A percentile compares a stretch with the other conserved stretches of the same genome.
Conservation (phyloP, 2,329 filamentous ascomycete species). For the Geosmithia flava region DNA sequence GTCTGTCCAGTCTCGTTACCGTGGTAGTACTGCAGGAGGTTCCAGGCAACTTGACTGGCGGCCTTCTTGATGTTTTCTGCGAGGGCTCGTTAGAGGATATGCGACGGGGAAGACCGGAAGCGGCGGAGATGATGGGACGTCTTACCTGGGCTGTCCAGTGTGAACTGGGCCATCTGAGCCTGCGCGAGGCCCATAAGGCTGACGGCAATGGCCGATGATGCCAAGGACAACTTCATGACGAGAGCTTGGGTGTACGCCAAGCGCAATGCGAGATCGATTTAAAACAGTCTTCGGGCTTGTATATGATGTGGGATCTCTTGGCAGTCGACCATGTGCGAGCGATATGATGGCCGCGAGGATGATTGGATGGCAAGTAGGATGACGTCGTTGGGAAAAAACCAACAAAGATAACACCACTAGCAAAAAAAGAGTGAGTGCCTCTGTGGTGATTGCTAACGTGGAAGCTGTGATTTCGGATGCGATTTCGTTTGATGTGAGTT, state of each 20-base stretch:
- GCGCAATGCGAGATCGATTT: neutral
- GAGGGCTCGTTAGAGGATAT: neutral
- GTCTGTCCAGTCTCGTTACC: conserved; percentile 30
- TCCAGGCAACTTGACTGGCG: conserved; percentile 26
- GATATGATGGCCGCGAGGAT: too few species aligned
- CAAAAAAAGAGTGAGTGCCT: too few species aligned
- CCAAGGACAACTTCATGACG: neutral
- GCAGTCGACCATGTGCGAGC: too few species aligned
- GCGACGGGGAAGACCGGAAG: neutral
- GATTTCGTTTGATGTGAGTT: too few species aligned
- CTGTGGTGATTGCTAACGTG: too few species aligned
- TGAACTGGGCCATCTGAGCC: conserved; percentile 1
- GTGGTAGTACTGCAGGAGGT: conserved; percentile 32
- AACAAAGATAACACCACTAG: too few species aligned
- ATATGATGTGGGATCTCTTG: too few species aligned
- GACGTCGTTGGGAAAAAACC: too few species aligned
- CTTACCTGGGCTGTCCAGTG: conserved; percentile 6
- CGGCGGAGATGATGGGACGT: neutral
- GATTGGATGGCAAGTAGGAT: too few species aligned
- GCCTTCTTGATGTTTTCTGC: conserved; percentile 23
- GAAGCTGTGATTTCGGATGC: too few species aligned
- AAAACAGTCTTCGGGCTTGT: neutral
- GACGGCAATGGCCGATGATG: neutral
- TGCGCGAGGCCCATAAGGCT: neutral
- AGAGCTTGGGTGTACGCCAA: neutral